phyloP scores from a whole-genome alignment of 768 basidiomycete species.

The Tephrocybe rancida region DNA sequence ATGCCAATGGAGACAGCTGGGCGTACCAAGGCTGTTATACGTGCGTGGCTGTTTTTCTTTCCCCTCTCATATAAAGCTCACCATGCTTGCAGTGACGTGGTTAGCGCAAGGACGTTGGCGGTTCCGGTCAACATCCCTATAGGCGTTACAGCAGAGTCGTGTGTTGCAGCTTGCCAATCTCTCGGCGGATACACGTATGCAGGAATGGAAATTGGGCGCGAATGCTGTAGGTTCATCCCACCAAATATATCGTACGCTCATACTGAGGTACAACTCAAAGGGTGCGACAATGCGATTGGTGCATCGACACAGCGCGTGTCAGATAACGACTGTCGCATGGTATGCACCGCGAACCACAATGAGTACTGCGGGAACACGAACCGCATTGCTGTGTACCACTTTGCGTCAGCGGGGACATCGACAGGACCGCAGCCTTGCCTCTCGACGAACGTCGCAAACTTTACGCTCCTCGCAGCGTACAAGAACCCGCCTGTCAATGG shows the following conservation, averaged over 20 bases:
- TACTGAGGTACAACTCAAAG: slow-evolving; percentile 18
- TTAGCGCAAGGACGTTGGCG: slow-evolving; percentile 33
- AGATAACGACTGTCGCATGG: slow-evolving; percentile 40
- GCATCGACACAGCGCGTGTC: slow-evolving; percentile 37
- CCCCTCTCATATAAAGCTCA: neutral
- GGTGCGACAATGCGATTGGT: slow-evolving; percentile 40
- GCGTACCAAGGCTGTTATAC: slow-evolving; percentile 65
- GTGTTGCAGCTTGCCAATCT: slow-evolving; percentile 47
- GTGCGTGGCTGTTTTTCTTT: slow-evolving; percentile 30
- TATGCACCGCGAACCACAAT: slow-evolving; percentile 37
- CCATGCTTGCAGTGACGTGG: slow-evolving; percentile 30
- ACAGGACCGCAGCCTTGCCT: slow-evolving; percentile 30
- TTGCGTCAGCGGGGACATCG: slow-evolving; percentile 26
- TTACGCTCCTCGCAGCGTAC: slow-evolving; percentile 37
- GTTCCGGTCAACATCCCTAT: slow-evolving; percentile 41
- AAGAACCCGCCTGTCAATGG: slow-evolving; percentile 33
- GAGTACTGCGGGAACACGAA: slow-evolving; percentile 44
- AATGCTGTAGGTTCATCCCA: slow-evolving; percentile 45
- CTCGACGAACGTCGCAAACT: slow-evolving; percentile 32
- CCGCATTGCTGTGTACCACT: slow-evolving; percentile 38
- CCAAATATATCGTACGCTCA: neutral
- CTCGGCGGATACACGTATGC: slow-evolving; percentile 40
- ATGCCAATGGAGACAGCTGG: slow-evolving; percentile 39
- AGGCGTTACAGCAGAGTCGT: slow-evolving; percentile 50
- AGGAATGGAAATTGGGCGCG: slow-evolving; percentile 47